Evolutionary conservation across 2,329 filamentous ascomycete genomes (phyloP).

Genomic region (Malbranchea zuffiana): DNA sequence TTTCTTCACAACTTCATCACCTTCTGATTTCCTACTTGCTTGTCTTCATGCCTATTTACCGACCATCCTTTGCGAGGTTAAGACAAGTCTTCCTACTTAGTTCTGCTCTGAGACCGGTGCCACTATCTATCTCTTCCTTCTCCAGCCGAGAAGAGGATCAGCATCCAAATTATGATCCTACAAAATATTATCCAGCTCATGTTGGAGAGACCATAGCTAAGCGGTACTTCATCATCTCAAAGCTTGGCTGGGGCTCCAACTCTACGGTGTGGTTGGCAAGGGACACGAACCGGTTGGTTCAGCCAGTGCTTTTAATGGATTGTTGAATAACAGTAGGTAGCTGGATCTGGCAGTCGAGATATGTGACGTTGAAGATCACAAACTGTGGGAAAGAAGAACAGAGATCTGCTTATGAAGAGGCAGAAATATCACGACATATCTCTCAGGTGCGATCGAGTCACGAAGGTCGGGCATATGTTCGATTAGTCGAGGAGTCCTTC

Average conservation of each 20-base stretch:
- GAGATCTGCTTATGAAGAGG: constrained; percentile 19
- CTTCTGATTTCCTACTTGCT: too few species aligned
- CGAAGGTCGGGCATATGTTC: constrained; percentile 23
- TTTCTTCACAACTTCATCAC: too few species aligned
- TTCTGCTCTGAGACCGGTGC: too few species aligned
- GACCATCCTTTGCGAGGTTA: too few species aligned
- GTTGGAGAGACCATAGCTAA: constrained; percentile 12
- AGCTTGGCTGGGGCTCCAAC: constrained; percentile 28
- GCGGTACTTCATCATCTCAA: constrained; percentile 26
- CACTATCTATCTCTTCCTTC: too few species aligned
- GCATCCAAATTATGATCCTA: constrained; percentile 10
- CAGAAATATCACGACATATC: constrained; percentile 26
- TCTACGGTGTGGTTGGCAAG: constrained; percentile 29
- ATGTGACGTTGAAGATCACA: constrained; percentile 28
- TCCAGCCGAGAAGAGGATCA: constrained; percentile 10
- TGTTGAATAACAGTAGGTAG: constrained; percentile 11
- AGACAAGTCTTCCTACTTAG: too few species aligned
- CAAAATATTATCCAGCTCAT: constrained; percentile 15
- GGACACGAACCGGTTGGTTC: constrained; percentile 14
- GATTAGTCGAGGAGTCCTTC: constrained; percentile 28
- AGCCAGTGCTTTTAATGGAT: constrained; percentile 11
- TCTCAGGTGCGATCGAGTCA: constrained; percentile 21
- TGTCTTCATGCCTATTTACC: too few species aligned
- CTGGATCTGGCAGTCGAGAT: constrained; percentile 21
- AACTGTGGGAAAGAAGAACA: constrained; percentile 20